Conservation (phyloP, 78 protist species). For the Protostelium mycophagum region DNA sequence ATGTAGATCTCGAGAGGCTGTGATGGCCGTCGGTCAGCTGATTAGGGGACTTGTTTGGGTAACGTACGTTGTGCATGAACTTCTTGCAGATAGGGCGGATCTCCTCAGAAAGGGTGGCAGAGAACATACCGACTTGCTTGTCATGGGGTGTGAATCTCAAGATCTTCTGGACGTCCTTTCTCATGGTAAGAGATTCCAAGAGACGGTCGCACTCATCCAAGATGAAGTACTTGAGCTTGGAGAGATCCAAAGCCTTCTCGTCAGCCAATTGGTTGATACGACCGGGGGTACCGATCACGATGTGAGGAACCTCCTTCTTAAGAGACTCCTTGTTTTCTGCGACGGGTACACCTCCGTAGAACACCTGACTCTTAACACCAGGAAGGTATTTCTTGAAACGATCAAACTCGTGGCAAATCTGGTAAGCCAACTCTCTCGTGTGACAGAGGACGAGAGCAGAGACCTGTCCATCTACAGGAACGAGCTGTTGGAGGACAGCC, state of each 20-base stretch:
- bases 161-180: constrained; percentile 94
- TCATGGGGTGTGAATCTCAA: constrained; percentile 81
- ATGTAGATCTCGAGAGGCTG: constrained; percentile 90
- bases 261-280: constrained; percentile 70
- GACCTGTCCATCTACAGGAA: constrained; percentile 36
- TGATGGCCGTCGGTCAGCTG: neutral
- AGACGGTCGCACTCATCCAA: constrained; percentile 98
- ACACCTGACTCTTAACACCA: constrained; percentile 67
- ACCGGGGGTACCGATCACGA: constrained; percentile 99
- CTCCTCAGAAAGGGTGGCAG: constrained; percentile 96
- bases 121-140: constrained; percentile 99
- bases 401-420: constrained; percentile 91
- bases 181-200: constrained; percentile 90
- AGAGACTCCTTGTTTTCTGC: constrained; percentile 44
- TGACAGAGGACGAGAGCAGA: constrained; percentile 85
- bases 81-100: constrained; percentile 80
- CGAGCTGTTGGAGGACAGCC: constrained; percentile 88
- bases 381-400: constrained; percentile 90
- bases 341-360: constrained; percentile 94
- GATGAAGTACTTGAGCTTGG: constrained; percentile 88
- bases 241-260: constrained; percentile 48
- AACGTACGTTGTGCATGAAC: constrained; percentile 83
- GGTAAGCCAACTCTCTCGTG: constrained; percentile 98
- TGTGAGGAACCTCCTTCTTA: constrained; percentile 77
- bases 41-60: neutral